A percentile compares a stretch with the other conserved stretches of the same genome.
phyloP scores from a whole-genome alignment of 1,139 yeast species.

The Pichia sp. region DNA sequence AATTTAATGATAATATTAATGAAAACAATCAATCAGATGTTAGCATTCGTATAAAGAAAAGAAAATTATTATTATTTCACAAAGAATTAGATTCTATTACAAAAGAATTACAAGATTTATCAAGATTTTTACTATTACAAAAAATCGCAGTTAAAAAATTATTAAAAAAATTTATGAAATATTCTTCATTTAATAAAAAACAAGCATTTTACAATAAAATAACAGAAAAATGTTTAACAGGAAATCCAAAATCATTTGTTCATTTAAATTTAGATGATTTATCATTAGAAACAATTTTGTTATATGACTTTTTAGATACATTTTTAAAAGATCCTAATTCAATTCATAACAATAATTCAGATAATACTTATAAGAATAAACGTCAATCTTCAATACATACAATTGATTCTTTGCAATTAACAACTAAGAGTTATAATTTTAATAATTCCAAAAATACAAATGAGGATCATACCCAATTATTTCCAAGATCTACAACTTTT shows the following conservation, averaged over 20 bases:
- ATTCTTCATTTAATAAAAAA: slow-evolving; percentile 40
- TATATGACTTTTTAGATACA: slow-evolving; percentile 43
- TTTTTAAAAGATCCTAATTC: slow-evolving; percentile 13
- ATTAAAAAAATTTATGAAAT: slow-evolving; percentile 70
- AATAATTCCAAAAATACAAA: neutral
- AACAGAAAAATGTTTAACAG: slow-evolving; percentile 32
- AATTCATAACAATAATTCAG: no score
- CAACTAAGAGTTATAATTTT: slow-evolving; percentile 14
- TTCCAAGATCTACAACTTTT: slow-evolving; percentile 29
- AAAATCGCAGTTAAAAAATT: slow-evolving; percentile 77
- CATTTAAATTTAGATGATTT: slow-evolving; percentile 59
- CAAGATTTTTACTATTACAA: slow-evolving; percentile 73
- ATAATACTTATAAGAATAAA: no score
- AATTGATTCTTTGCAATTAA: slow-evolving; percentile 33
- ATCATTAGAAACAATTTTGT: slow-evolving; percentile 55
- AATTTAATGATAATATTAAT: slow-evolving; percentile 32
- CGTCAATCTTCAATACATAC: slow-evolving; percentile 27
- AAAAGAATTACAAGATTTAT: slow-evolving; percentile 57
- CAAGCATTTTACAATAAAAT: slow-evolving; percentile 36
- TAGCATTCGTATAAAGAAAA: slow-evolving; percentile 10
- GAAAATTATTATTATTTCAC: slow-evolving; percentile 22
- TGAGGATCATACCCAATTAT: neutral
- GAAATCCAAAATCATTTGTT: slow-evolving; percentile 49
- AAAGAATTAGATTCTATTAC: slow-evolving; percentile 45
- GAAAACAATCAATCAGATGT: no score